Base-by-base conservation (phyloP, 768 basidiomycete genomes). In the Hypholoma fasciculare region DNA sequence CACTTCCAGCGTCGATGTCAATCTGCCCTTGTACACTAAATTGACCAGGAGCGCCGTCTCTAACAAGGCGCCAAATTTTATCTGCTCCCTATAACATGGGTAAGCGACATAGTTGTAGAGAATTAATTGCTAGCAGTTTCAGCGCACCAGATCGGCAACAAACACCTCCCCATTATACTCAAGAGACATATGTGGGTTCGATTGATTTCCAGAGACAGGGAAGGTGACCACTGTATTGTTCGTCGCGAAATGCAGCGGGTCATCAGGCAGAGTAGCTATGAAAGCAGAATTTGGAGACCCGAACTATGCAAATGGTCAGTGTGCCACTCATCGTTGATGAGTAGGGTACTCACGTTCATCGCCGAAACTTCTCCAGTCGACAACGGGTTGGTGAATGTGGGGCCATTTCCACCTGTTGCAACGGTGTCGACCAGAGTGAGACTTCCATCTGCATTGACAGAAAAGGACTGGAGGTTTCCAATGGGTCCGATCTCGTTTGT, bases 111-210 rank as follows among this genome's bases (percentile, higher is more conserved):
- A 11, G 12, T 9, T 9, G n/a, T 7, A 26, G 16, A 17, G 13
- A 5, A 20, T 36, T 13, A 34, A 34, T 5, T 34, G 30, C 20
- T 13, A 20, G 34, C 16, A 20, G 37, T 44, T 14, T 14, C 17
- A 20, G 65, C 76, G 52, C 54, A 84, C 85, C 58, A 88, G 74
- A 69, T 87, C 87, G 11, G 86, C 79, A 13, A 88, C 74, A 60
- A 89, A 77, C 16, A 88, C 68, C 61, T 88, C 87, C 1, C 62
- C 66, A 7, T 75, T 75, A 58, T 79, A 70, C 65, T 85, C 76
- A 30, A 84, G 69, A 11, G 81, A 76, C 85, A 85, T 85, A 69
- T 88, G 87, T 7, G 87, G 85, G 67, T 86, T 82, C 2, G 84
- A 83, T 20, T 69, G 69, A 5, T 69, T 71, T 1, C 68, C 71